Evolutionary conservation across 192 early-diverging fungal genomes (phyloP), one percentile per base, ranked within the genome.

Genomic region (Irineochytrium annulatum): DNA sequence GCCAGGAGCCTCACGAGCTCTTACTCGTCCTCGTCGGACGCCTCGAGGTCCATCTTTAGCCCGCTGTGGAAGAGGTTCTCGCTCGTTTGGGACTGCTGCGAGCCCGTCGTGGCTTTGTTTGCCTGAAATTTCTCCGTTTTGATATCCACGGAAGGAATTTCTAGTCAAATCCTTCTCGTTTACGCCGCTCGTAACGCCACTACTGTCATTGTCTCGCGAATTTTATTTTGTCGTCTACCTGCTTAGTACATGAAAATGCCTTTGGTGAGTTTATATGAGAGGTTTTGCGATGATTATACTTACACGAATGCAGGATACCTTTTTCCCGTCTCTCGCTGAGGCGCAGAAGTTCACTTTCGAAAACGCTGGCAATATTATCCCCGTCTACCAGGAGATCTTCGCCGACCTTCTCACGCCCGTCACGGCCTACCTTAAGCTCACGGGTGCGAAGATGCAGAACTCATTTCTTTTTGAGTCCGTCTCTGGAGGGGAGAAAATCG

Each of bases 401-500:
- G 88, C 89, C 30, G 97, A 99, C 68, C 80, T 98, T 53, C 78
- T 97, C 31, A 99, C 97, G 3, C 97, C 97, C 28, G 93, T 99
- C 17, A 86, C 91, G 19, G 95, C 93, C 20, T 99, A 97, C 62
- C 87, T 98, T 59, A 90, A 89, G 65, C 80, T 97, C 19, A 76
- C 92, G 19, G 34, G 55, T 49, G 60, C 43, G 57, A 37, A 33
- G 1, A 84, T 83, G 60, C 78, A 87, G 13, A 89, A 94, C 70
- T 97, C 97, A 30, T 99, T 99, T 60, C 70, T 99, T 62, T 86
- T 99, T 24, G 97, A 99, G 65, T 92, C 91, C 27, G 91, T 95
- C 19, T 73, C 84, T 46, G 95, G 93, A 37, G 92, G 93, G 41
- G 97, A 99, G 65, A 92, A 87, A 54, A 91, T 95, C 74, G 89